These are phyloP conservation scores for Botrytis aclada DNA, from an alignment of 2,329 filamentous ascomycete species.

Conservation along the genomic window DNA sequence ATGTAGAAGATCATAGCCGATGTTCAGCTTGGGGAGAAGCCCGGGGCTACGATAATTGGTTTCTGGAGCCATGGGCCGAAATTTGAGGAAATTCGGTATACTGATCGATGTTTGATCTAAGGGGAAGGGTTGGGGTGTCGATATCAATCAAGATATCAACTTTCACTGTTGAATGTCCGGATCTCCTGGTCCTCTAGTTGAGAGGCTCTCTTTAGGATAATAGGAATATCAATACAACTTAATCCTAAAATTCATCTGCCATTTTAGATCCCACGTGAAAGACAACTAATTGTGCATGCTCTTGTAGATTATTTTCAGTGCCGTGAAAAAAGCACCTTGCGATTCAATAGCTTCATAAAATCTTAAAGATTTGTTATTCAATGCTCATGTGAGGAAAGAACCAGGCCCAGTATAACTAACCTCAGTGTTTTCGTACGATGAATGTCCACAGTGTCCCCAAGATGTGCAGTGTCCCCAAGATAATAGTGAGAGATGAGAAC, in stretches of 20 bases:
- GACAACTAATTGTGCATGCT: neutral
- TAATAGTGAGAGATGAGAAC: neutral
- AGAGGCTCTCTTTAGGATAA: neutral
- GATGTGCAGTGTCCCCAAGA: too few relatives aligned
- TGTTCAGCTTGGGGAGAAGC: rapidly evolving
- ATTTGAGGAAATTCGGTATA: too few relatives aligned
- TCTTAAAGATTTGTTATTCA: too few relatives aligned
- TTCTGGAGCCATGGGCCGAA: rapidly evolving
- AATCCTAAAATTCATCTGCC: neutral
- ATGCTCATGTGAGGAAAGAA: neutral
- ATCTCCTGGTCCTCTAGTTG: neutral
- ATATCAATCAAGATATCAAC: neutral
- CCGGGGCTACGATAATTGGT: neutral
- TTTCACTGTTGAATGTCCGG: neutral
- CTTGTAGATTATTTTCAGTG: neutral
- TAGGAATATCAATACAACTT: neutral
- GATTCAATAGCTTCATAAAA: neutral
- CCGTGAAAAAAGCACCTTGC: rapidly evolving
- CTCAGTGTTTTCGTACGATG: rapidly evolving
- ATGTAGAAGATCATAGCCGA: neutral
- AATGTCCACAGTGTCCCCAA: rapidly evolving
- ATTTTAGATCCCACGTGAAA: neutral
- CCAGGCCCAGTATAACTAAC: too few relatives aligned
- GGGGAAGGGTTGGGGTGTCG: too few relatives aligned
- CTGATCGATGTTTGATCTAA: neutral